These are phyloP conservation scores for Perkinsus marinus DNA, from an alignment of 169 alveolate species.

Conservation along the genomic window DNA sequence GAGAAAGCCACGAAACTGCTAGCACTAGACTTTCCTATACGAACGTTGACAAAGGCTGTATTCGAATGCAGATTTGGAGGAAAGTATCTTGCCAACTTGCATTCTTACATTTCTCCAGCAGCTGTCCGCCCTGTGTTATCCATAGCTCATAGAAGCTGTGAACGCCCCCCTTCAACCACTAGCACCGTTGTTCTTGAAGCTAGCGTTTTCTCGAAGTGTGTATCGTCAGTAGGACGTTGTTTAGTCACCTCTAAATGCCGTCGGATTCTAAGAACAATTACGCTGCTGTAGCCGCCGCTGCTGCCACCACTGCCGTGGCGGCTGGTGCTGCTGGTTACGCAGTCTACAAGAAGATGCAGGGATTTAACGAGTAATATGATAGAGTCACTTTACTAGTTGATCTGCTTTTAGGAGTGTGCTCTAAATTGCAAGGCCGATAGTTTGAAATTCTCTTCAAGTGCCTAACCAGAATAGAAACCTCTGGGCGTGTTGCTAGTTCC, in stretches of 20 bases:
- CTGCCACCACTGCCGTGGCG: background rate
- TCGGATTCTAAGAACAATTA: background rate
- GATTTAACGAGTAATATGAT: background rate
- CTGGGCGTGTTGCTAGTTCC: too few relatives aligned
- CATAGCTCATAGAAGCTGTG: background rate
- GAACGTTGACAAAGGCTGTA: too few relatives aligned
- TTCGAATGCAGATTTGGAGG: too few relatives aligned
- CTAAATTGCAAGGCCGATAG: too few relatives aligned
- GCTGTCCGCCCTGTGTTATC: background rate
- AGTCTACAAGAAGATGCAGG: background rate
- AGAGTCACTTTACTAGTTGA: background rate
- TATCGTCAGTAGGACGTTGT: background rate
- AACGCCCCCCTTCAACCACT: background rate
- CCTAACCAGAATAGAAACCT: too few relatives aligned
- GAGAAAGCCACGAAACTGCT: background rate
- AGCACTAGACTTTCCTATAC: too few relatives aligned
- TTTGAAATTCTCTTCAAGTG: too few relatives aligned
- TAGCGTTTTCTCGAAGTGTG: background rate
- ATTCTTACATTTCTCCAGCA: background rate
- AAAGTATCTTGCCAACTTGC: background rate
- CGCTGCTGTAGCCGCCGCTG: background rate
- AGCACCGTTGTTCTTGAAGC: background rate
- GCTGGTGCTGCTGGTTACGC: background rate
- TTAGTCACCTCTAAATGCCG: background rate
- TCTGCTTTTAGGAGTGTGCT: too few relatives aligned